phyloP scores from a whole-genome alignment of 129 eudicot species.

The sunflower (Helianthus annuus) region HanXRQr2.0-SUNRISE NC_035433.2:131124825-131125324 shows the following conservation, averaged over 20 bases:
- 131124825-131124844: no score
- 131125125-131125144: not conserved
- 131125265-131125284: not conserved
- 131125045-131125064: not conserved
- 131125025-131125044: no score
- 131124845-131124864: no score
- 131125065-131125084: not conserved
- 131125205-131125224: not conserved
- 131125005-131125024: no score
- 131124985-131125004: no score
- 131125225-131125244: not conserved
- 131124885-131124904: no score
- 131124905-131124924: no score
- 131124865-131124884: no score
- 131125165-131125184: no score
- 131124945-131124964: no score
- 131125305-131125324: conserved; percentile 73
- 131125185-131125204: not conserved
- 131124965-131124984: no score
- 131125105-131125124: not conserved
- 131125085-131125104: not conserved
- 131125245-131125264: not conserved
- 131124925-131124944: no score
- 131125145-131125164: not conserved
- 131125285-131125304: conserved; percentile 21